Percentiles rank a stretch among this genome's conserved stretches.
Evolutionary conservation across 352 stramenopile species (phyloP).

Genomic region (Phytophthora sp.): DNA sequence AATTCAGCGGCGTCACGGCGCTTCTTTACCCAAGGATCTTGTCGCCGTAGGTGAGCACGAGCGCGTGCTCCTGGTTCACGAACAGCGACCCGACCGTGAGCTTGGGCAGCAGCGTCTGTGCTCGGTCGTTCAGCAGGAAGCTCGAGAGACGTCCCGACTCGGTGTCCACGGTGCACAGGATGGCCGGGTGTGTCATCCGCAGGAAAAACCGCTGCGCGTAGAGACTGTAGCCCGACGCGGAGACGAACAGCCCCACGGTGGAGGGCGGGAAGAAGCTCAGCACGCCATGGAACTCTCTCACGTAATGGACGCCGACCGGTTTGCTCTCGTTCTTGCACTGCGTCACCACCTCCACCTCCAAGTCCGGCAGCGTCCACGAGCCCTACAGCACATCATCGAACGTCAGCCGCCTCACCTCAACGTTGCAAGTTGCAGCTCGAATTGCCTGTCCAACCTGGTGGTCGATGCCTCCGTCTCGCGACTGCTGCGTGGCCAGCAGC

Average conservation of each 20-base stretch:
- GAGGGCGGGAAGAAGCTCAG: slow-evolving; percentile 45
- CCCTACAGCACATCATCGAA: slow-evolving; percentile 39
- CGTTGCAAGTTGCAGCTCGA: not conserved
- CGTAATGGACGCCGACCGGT: slow-evolving; percentile 65
- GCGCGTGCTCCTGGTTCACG: slow-evolving; percentile 59
- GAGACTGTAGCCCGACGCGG: slow-evolving; percentile 77
- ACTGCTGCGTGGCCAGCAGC: slow-evolving; percentile 64
- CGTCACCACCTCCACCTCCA: slow-evolving; percentile 69
- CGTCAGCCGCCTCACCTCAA: not conserved
- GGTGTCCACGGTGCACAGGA: slow-evolving; percentile 63
- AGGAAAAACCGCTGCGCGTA: slow-evolving; percentile 80
- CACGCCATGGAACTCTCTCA: slow-evolving; percentile 83
- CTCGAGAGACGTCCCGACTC: slow-evolving; percentile 40
- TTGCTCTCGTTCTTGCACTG: slow-evolving; percentile 86
- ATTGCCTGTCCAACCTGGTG: slow-evolving; percentile 43
- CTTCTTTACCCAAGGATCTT: slow-evolving; percentile 55
- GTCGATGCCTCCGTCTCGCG: slow-evolving; percentile 77
- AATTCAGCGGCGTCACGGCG: slow-evolving; percentile 1
- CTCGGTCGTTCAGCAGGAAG: slow-evolving; percentile 71
- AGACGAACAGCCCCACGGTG: slow-evolving; percentile 72
- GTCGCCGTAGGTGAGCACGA: slow-evolving; percentile 79
- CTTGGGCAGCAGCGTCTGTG: slow-evolving; percentile 62
- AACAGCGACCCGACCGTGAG: slow-evolving; percentile 73
- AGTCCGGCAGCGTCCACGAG: slow-evolving; percentile 66
- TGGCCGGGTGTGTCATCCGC: slow-evolving; percentile 61